A percentile compares a stretch with the other conserved stretches of the same genome.
phyloP scores from a whole-genome alignment of 2,329 filamentous ascomycete genomes.

The Neonectria faginata region DNA sequence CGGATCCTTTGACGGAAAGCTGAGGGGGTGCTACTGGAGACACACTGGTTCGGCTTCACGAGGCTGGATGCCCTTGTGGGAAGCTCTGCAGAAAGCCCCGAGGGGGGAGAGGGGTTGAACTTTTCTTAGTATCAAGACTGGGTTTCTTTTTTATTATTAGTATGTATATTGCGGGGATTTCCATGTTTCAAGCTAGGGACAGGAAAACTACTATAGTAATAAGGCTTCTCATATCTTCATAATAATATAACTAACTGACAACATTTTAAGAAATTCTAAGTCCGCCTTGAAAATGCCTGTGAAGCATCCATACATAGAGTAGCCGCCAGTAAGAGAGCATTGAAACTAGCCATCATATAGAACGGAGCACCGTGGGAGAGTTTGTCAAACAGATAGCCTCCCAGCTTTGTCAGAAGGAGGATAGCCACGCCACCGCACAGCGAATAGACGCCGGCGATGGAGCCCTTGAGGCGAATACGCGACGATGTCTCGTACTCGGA shows the following conservation, averaged over 20 bases:
- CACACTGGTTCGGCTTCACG: not conserved
- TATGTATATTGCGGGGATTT: too few species aligned
- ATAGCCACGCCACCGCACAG: constrained; percentile 92
- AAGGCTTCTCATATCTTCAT: constrained; percentile 35
- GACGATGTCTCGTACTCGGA: constrained; percentile 53
- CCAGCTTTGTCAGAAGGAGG: constrained; percentile 88
- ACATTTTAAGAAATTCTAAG: constrained; percentile 15
- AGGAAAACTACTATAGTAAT: not conserved
- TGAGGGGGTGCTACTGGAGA: not conserved
- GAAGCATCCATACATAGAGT: constrained; percentile 64
- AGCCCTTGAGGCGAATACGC: constrained; percentile 81
- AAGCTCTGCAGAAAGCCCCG: not conserved
- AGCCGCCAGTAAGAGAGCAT: constrained; percentile 74
- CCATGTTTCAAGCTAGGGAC: not conserved
- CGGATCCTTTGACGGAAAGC: too few species aligned
- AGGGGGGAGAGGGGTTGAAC: not conserved
- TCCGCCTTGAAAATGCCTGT: constrained; percentile 49
- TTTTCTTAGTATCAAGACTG: too few species aligned
- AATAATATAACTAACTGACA: constrained; percentile 5
- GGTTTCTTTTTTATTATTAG: too few species aligned
- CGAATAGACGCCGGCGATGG: constrained; percentile 94
- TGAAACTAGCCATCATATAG: constrained; percentile 93
- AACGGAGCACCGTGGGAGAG: constrained; percentile 84
- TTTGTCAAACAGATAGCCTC: constrained; percentile 86
- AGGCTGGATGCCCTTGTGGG: not conserved